Evolutionary conservation across 2,329 filamentous ascomycete genomes (phyloP).

Genomic region (Lecanicillium sp.): DNA sequence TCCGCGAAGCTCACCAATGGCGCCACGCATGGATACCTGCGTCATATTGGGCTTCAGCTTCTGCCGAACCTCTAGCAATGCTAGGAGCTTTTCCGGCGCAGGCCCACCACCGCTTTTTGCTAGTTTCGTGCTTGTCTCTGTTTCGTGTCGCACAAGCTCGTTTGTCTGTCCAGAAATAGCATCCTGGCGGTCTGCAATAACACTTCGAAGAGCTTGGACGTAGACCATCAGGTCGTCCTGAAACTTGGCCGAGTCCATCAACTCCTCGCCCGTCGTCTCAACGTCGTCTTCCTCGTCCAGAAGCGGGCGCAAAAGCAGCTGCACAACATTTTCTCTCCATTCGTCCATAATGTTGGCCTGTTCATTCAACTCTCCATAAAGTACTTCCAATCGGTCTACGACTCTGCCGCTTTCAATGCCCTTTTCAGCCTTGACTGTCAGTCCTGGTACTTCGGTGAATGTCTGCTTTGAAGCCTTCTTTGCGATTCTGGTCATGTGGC

Average conservation of each 20-base stretch:
- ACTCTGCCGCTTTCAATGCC: constrained; percentile 68
- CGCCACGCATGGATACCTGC: constrained; percentile 59
- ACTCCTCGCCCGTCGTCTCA: constrained; percentile 82
- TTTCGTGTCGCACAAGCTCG: constrained; percentile 64
- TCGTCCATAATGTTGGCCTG: constrained; percentile 64
- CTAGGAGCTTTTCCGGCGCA: constrained; percentile 53
- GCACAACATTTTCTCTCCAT: constrained; percentile 66
- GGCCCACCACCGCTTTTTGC: constrained; percentile 60
- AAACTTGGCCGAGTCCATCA: constrained; percentile 74
- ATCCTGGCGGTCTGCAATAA: constrained; percentile 70
- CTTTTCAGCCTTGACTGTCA: constrained; percentile 38
- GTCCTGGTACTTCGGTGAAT: constrained; percentile 55
- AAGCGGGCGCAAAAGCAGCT: constrained; percentile 63
- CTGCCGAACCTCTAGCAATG: constrained; percentile 40
- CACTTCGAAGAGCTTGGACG: constrained; percentile 66
- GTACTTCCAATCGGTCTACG: constrained; percentile 54
- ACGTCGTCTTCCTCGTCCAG: constrained; percentile 70
- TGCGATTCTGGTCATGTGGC: constrained; percentile 54
- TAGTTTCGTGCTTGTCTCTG: constrained; percentile 48
- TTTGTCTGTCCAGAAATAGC: constrained; percentile 73
- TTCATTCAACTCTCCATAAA: constrained; percentile 59
- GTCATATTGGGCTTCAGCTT: constrained; percentile 38
- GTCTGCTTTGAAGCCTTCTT: constrained; percentile 41
- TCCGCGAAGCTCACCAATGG: constrained; percentile 61
- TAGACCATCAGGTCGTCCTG: constrained; percentile 89